These are phyloP conservation scores for Phenoliferia sp. DNA, from an alignment of 1,284 basidiomycete species.

Conservation along the genomic window DNA sequence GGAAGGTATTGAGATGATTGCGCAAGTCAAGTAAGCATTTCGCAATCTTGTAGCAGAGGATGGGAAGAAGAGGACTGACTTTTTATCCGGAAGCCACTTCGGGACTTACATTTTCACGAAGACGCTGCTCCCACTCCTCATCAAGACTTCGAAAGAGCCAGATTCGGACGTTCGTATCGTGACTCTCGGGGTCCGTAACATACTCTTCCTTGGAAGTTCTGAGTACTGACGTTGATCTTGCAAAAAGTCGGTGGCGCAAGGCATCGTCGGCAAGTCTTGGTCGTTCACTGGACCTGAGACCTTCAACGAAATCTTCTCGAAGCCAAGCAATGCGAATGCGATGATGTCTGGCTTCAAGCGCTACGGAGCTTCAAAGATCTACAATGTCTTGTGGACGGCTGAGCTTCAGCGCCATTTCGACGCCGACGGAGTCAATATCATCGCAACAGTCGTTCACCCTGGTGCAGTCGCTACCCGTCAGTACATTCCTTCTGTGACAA, in stretches of 20 bases:
- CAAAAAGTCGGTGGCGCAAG: background rate
- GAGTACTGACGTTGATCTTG: no score
- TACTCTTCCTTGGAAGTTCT: background rate
- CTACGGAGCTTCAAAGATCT: slow-evolving; percentile 47
- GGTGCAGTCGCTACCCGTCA: no score
- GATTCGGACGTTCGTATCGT: slow-evolving; percentile 53
- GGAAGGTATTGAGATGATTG: background rate
- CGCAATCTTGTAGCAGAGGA: background rate
- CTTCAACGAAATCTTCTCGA: background rate
- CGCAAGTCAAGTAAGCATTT: background rate
- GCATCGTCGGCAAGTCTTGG: background rate
- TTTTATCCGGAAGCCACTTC: slow-evolving; percentile 45
- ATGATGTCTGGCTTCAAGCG: background rate
- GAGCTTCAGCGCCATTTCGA: no score
- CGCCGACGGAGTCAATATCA: no score
- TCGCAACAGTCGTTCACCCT: no score
- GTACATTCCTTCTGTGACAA: no score
- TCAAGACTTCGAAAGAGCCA: slow-evolving; percentile 47
- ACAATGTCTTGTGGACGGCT: slow-evolving; percentile 44
- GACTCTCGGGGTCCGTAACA: slow-evolving; percentile 22
- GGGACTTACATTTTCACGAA: slow-evolving; percentile 50
- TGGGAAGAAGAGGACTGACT: background rate
- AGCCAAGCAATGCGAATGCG: background rate
- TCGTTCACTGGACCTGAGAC: background rate
- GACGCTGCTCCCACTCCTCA: slow-evolving; percentile 51